Conservation (phyloP, 139 green algal genomes). For the Coelastrella sp. region DNA sequence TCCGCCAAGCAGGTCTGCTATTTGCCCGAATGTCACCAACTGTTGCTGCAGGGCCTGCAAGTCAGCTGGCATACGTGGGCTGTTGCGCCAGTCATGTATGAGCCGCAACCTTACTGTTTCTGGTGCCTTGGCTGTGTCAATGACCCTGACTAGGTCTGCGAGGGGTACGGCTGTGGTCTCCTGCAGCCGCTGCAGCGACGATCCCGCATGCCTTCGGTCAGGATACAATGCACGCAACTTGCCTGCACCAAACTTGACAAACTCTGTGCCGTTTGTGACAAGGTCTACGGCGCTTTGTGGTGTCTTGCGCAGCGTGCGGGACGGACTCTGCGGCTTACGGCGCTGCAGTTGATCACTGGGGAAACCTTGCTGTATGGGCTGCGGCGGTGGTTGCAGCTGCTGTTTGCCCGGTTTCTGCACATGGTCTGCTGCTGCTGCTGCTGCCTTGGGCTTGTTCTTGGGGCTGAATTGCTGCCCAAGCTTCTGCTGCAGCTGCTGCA, state of each 20-base stretch:
- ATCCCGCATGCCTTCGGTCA: neutral
- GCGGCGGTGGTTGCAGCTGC: neutral
- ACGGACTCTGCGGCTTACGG: neutral
- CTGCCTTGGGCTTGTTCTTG: neutral
- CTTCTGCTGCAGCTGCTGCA: slow-evolving; percentile 40
- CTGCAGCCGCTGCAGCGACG: neutral
- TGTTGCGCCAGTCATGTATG: neutral
- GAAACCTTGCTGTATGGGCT: neutral
- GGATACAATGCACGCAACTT: neutral
- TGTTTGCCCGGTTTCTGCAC: neutral
- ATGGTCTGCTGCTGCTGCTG: neutral
- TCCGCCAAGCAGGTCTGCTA: neutral
- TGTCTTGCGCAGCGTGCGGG: neutral
- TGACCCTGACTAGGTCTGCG: neutral
- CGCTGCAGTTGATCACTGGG: too few species aligned
- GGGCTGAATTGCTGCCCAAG: neutral
- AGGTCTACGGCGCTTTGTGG: neutral
- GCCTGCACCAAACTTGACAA: neutral
- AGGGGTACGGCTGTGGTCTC: neutral
- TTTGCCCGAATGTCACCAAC: neutral
- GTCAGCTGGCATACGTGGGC: neutral
- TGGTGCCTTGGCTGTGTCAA: neutral
- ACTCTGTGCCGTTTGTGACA: neutral
- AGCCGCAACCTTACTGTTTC: neutral
- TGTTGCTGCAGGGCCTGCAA: neutral